Conservation (phyloP, 768 basidiomycete species). For the Auriscalpium orientale region DNA sequence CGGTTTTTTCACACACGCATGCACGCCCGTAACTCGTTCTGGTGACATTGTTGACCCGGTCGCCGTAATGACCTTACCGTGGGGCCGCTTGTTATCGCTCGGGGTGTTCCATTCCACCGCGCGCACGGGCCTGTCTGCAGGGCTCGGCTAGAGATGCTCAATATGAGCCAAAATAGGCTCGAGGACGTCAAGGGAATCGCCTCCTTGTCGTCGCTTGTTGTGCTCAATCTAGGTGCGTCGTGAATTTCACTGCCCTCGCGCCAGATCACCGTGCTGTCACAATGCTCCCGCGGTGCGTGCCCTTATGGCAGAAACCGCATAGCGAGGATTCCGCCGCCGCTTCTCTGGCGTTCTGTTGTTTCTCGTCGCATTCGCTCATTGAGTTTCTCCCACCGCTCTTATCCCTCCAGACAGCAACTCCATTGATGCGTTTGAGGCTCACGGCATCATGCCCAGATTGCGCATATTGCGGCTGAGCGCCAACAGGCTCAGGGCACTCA, state of each 20-base stretch:
- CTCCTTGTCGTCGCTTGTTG: slow-evolving; percentile 53
- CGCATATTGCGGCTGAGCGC: slow-evolving; percentile 81
- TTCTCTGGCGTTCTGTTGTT: neutral
- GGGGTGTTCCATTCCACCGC: neutral
- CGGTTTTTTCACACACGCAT: slow-evolving; percentile 8
- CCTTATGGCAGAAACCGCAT: slow-evolving; percentile 12
- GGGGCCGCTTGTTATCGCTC: slow-evolving; percentile 1
- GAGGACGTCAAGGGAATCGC: slow-evolving; percentile 50
- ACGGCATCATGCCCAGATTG: slow-evolving; percentile 54
- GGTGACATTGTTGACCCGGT: neutral
- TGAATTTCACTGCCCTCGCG: slow-evolving; percentile 1
- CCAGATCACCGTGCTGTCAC: neutral
- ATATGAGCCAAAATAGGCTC: slow-evolving; percentile 72
- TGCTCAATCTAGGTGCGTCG: slow-evolving; percentile 78
- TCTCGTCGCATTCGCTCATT: slow-evolving; percentile 11
- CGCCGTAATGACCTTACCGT: slow-evolving; percentile 11
- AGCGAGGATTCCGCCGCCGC: neutral
- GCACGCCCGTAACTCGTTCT: too few relatives aligned
- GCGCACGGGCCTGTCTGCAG: slow-evolving; percentile 23
- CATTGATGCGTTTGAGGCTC: slow-evolving; percentile 46
- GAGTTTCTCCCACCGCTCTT: neutral
- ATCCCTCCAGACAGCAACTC: slow-evolving; percentile 59
- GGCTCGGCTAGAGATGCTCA: slow-evolving; percentile 67
- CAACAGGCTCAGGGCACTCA: slow-evolving; percentile 66
- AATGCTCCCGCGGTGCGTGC: slow-evolving; percentile 1